Percentiles rank a stretch among this genome's conserved stretches.
Conservation (phyloP, 108 stramenopile species). For the Mayamaea pseudoterrestris region DNA sequence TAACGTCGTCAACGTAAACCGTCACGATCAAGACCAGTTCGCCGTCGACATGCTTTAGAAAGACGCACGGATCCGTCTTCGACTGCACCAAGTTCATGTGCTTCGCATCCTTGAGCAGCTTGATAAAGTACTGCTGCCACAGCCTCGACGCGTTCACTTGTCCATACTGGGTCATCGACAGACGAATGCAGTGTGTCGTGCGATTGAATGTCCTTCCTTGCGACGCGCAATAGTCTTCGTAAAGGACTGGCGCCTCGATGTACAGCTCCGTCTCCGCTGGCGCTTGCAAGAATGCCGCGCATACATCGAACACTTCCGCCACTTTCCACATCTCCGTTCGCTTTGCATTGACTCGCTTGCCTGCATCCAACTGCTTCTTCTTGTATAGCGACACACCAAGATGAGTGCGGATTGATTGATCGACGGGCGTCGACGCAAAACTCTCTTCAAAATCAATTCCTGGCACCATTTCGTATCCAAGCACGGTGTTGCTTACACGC, state of each 20-base stretch:
- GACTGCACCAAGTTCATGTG: background rate
- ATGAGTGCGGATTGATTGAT: too few relatives aligned
- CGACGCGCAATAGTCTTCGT: too few relatives aligned
- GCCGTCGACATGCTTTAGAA: background rate
- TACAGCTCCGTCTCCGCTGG: constrained; percentile 1
- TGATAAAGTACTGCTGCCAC: background rate
- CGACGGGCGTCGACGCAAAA: too few relatives aligned
- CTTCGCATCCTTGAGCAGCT: background rate
- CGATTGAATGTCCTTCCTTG: too few relatives aligned
- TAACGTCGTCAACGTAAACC: constrained; percentile 15
- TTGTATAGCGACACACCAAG: too few relatives aligned
- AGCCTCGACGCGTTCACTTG: constrained; percentile 1
- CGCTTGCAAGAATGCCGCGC: constrained; percentile 13
- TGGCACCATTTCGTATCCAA: too few relatives aligned
- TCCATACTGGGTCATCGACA: constrained; percentile 9
- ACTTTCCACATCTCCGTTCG: too few relatives aligned
- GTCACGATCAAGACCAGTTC: constrained; percentile 1
- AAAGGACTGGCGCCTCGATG: constrained; percentile 7
- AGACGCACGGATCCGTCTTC: constrained; percentile 1
- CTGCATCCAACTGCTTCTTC: too few relatives aligned
- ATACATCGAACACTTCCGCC: constrained; percentile 8
- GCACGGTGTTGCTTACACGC: too few relatives aligned
- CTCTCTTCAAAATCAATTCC: too few relatives aligned
- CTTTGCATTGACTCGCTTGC: too few relatives aligned
- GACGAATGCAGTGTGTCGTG: too few relatives aligned